Evolutionary conservation across 192 early-diverging fungal genomes (phyloP).

Genomic region (Backusella tarrabulga): DNA sequence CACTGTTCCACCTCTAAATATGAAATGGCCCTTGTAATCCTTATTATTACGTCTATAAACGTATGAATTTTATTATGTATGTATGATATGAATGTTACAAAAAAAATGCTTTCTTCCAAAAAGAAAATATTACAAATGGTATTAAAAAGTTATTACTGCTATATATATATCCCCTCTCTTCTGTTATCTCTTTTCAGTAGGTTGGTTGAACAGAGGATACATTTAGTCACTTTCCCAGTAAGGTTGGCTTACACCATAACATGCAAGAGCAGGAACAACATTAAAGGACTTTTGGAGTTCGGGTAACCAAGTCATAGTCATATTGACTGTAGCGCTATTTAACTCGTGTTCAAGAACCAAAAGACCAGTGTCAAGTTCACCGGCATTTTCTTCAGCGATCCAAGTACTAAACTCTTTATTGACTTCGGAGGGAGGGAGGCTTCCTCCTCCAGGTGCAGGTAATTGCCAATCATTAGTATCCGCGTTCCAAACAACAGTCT

Average conservation of each 20-base stretch:
- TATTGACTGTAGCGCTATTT: conserved; percentile 35
- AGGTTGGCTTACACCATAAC: conserved; percentile 36
- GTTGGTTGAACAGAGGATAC: not conserved
- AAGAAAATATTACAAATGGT: not conserved
- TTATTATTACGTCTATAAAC: not conserved
- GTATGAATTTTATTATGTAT: not conserved
- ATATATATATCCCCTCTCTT: not conserved
- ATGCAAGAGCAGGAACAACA: conserved; percentile 32
- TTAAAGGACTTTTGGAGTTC: conserved; percentile 34
- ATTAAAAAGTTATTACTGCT: not conserved
- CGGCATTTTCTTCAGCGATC: conserved; percentile 24
- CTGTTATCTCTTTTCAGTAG: not conserved
- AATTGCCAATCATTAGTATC: conserved; percentile 41
- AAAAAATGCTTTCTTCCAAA: not conserved
- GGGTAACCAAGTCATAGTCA: conserved; percentile 46
- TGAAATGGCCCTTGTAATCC: not conserved
- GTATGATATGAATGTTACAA: not conserved
- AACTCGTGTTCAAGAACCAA: conserved; percentile 43
- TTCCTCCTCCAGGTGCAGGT: conserved; percentile 36
- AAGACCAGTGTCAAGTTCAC: conserved; percentile 20
- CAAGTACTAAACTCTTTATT: conserved; percentile 24
- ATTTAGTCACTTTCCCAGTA: conserved; percentile 34
- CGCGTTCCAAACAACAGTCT: conserved; percentile 17
- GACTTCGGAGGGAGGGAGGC: conserved; percentile 15
- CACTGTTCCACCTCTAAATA: not conserved